Base-by-base conservation (phyloP, 176 grass and related monocot species). In the Oryza meyeriana region DNA sequence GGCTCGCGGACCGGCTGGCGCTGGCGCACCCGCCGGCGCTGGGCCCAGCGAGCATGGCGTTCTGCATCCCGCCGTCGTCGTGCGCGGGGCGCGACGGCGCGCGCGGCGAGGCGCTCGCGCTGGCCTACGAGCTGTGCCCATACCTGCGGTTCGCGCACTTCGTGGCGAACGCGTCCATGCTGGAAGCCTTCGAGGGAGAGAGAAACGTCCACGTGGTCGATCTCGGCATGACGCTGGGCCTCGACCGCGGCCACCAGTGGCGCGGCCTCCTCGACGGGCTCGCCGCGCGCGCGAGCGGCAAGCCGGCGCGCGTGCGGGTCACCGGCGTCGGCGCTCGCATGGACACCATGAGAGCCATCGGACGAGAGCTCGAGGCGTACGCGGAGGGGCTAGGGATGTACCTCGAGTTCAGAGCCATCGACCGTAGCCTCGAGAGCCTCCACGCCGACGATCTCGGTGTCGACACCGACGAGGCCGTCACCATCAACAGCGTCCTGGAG, bases 121-220 rank as follows among this genome's bases (percentile, higher is more conserved):
- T 91, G 45, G 92, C 92, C 31, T 94, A 94, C 83, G 92, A 94
- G 71, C 85, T 91, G 29, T 94, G 92, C 83, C 92, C 88, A 35
- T 94, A 91, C 86, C 83, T 94, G 39, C 85, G 81, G n/a, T 94
- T 94, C 68, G 88, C 88, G 35, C 92, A 94, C 82, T 94, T 88
- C 88, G 88, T 91, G 66, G 92, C 88, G 2, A 94, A 94, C 71
- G 79, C 86, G 22, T 83, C 79, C 76, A 91, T 88, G 62, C 38
- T 94, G 47, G 92, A 94, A 45, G 83, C 86, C 71, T 86, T 94
- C 11, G 92, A 91, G 80, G 92, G 92, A 32, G 88, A 94, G 61
- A 94, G 71, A 1, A 42, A 27, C 64, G 75, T 94, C 28, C 92
- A 94, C 65, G 88, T 94, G 47, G 80, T 94, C 64, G 92, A 94